These are phyloP conservation scores for Cucumis hystrix DNA, from an alignment of 306 rosid genomes.

Conservation along the genomic window DNA sequence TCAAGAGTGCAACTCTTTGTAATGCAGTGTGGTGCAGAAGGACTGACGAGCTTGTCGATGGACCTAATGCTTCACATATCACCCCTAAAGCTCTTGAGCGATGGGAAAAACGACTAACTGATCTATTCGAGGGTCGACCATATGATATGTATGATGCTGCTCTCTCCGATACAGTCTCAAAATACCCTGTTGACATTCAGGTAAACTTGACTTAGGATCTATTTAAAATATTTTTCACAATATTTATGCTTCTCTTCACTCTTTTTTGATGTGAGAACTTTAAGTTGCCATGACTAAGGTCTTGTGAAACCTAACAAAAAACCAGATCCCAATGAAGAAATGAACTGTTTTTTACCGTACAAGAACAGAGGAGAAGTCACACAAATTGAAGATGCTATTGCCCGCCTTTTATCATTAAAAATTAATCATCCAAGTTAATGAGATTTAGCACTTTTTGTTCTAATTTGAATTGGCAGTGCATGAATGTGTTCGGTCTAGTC, in stretches of 20 bases:
- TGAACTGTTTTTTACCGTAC: background rate
- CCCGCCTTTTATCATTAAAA: background rate
- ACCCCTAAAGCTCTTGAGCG: conserved; percentile 90
- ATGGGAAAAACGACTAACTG: conserved; percentile 62
- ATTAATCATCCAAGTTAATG: background rate
- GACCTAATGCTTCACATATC: conserved; percentile 90
- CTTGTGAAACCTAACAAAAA: background rate
- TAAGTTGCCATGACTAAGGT: background rate
- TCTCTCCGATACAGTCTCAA: conserved; percentile 62
- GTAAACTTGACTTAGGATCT: conserved; percentile 14
- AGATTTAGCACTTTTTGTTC: background rate
- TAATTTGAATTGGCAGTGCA: background rate
- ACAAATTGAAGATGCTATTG: background rate
- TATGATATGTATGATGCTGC: conserved; percentile 98
- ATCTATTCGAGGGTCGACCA: conserved; percentile 72
- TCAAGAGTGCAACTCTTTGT: conserved; percentile 8
- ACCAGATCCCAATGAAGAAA: background rate
- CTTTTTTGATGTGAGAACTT: background rate
- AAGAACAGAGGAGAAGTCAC: background rate
- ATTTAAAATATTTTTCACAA: background rate
- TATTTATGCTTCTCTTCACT: background rate
- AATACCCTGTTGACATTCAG: conserved; percentile 83
- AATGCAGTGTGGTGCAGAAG: conserved; percentile 93
- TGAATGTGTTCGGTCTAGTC: background rate
- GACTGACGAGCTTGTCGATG: conserved; percentile 91